Percentiles rank a stretch among this genome's conserved stretches.
Evolutionary conservation across 2,329 filamentous ascomycete species (phyloP).

Genomic region (Diplodia scrobiculata): DNA sequence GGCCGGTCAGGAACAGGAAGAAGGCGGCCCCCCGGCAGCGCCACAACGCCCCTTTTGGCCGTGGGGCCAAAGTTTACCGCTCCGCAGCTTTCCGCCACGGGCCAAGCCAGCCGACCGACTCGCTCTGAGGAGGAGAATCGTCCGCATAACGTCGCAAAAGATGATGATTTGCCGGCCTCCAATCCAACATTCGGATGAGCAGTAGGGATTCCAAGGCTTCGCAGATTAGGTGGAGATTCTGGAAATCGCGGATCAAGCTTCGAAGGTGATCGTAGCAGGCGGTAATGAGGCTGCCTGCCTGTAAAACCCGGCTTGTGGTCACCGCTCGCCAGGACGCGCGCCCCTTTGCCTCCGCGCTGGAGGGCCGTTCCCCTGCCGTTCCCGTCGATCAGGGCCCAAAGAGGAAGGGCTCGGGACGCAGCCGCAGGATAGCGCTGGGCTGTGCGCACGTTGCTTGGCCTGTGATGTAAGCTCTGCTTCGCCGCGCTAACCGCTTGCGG

Average conservation of each 20-base stretch:
- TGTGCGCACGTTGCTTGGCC: conserved; percentile 7
- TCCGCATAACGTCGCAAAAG: not conserved
- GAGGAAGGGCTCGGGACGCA: not conserved
- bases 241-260: conserved; percentile 17
- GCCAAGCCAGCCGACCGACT: not conserved
- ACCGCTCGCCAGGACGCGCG: conserved; percentile 14
- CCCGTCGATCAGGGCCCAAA: conserved; percentile 16
- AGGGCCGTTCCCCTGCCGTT: conserved; percentile 5
- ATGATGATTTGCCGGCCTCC: conserved; percentile 13
- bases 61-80: conserved; percentile 6
- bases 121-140: not conserved
- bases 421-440: conserved; percentile 9
- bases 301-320: conserved; percentile 20
- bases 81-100: conserved; percentile 4
- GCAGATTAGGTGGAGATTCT: conserved; percentile 16
- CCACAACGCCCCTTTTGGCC: conserved; percentile 17
- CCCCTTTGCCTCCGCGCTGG: conserved; percentile 20
- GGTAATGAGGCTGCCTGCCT: conserved; percentile 10
- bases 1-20: conserved; percentile 13
- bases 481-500: conserved; percentile 5
- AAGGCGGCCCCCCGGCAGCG: not conserved
- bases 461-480: conserved; percentile 16
- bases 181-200: conserved; percentile 5
- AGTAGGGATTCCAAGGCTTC: conserved; percentile 6
- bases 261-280: conserved; percentile 13